A percentile compares a stretch with the other conserved stretches of the same genome.
These are phyloP conservation scores for Lentinula lateritia DNA, from an alignment of 768 basidiomycete species.

Conservation along the genomic window DNA sequence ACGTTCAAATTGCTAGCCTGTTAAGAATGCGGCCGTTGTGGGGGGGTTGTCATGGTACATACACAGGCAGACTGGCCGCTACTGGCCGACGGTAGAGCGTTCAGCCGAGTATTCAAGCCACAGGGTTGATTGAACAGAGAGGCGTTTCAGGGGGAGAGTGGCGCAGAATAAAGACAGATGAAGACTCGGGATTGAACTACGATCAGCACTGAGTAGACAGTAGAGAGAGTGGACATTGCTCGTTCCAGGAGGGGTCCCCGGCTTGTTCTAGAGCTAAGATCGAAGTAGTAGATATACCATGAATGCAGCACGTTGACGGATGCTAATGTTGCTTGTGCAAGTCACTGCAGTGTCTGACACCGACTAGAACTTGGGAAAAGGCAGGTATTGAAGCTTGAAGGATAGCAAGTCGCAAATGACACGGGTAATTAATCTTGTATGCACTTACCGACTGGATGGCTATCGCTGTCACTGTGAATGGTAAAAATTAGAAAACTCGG, in stretches of 20 bases:
- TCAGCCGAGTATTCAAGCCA: not conserved
- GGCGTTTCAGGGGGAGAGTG: not conserved
- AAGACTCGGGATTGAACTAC: not conserved
- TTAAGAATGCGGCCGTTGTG: too few species aligned
- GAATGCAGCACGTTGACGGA: too few species aligned
- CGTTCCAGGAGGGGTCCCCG: too few species aligned
- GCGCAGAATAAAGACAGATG: not conserved
- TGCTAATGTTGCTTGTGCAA: too few species aligned
- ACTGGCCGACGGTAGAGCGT: not conserved
- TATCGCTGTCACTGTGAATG: not conserved
- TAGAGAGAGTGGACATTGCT: too few species aligned
- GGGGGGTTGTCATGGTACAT: not conserved
- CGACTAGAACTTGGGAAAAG: too few species aligned
- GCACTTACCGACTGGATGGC: not conserved
- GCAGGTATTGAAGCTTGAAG: too few species aligned
- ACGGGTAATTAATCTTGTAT: not conserved
- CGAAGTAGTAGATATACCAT: too few species aligned
- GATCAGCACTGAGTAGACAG: not conserved
- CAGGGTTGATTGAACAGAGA: not conserved
- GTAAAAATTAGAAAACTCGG: not conserved
- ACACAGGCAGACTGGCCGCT: not conserved
- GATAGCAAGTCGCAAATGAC: not conserved
- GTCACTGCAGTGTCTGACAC: too few species aligned
- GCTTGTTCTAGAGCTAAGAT: too few species aligned
- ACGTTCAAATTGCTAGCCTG: too few species aligned